Evolutionary conservation across 306 rosid genomes (phyloP), one percentile per base, ranked within the genome.

Genomic region (Pueraria montana): DNA sequence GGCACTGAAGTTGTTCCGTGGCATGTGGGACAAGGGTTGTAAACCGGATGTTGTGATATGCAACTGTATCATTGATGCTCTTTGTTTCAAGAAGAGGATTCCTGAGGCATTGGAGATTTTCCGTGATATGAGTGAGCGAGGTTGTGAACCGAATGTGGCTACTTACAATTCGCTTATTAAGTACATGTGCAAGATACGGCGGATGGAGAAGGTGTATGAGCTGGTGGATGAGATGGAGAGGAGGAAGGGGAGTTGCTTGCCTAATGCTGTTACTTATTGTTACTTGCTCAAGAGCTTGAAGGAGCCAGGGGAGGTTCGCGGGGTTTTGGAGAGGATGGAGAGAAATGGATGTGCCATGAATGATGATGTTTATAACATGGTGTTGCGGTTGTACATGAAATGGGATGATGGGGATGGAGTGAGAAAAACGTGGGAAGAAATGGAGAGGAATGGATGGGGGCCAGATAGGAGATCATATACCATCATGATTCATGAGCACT

Each of bases 41-140:
- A 74, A 86, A 38, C 96, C 91, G 0, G 92, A 89, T 73, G 92
- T 84, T 71, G 91, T 91, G 73, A 91, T 91, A 56, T 94, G 93
- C 82, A 94, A 88, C 63, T 90, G 91, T 71, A 79, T 94, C 61
- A 89, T 92, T 66, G 91, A 92, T 42, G 96, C 93, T 14, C 97
- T 92, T 82, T 90, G 96, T 90, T 94, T 92, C 91, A 92, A 94
- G 91, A 92, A 94, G 86, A 92, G 96, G 86, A 79, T 92, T 72
- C 97, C 97, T 12, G 87, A 87, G 80, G 95, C 96, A 0, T 85
- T 94, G 78, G 87, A 88, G 72, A 74, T 94, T 76, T 86, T 90
- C 48, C 30, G 27, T 32, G 92, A 82, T 8, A 94, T 94, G 98
- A 83, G 66, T 64, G 46, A 17, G 43, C 55, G 70, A 38, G 94